phyloP scores from a whole-genome alignment of 2,329 filamentous ascomycete species.

The Pseudogymnoascus sp. region DNA sequence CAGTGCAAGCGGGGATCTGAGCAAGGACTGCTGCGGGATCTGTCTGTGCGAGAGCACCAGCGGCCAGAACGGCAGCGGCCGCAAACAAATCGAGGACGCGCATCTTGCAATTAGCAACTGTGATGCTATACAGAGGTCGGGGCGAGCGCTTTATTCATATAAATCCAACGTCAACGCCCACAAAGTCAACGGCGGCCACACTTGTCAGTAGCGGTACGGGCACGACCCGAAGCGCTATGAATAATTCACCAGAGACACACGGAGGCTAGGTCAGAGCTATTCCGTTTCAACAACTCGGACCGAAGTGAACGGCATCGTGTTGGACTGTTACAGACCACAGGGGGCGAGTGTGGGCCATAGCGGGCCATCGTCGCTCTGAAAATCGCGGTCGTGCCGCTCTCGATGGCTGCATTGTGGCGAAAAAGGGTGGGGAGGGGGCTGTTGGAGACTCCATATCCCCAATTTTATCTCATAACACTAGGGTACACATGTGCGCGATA shows the following conservation, averaged over 20 bases:
- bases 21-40: neutral
- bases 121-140: neutral
- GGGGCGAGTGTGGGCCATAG: neutral
- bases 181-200: neutral
- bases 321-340: neutral
- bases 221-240: neutral
- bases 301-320: neutral
- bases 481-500: neutral
- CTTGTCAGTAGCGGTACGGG: neutral
- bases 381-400: neutral
- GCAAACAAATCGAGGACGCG: neutral
- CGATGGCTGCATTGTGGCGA: neutral
- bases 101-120: neutral
- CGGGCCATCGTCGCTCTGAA: neutral
- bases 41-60: neutral
- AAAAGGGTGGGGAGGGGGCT: neutral
- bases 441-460: neutral
- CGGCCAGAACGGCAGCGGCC: neutral
- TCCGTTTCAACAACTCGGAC: neutral
- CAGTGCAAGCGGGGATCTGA: slow-evolving; percentile 10
- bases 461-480: neutral
- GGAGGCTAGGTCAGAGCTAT: neutral
- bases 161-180: neutral
- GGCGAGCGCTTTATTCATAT: neutral
- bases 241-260: neutral